phyloP scores from a whole-genome alignment of 495 filamentous ascomycete species.

The Tricharina praecox region DNA sequence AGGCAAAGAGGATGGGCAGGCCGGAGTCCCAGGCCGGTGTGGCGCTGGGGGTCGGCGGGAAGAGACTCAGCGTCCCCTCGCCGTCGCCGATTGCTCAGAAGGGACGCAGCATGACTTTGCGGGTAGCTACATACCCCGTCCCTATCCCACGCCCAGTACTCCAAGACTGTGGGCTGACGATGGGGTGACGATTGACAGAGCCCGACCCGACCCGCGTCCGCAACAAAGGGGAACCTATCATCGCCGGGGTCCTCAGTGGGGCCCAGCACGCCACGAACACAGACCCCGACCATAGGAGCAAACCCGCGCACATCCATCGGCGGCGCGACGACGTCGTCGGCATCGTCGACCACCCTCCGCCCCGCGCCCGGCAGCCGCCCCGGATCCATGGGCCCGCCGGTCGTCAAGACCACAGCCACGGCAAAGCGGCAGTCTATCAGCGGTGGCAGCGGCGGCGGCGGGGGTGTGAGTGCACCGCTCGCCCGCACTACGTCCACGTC shows the following conservation, averaged over 20 bases:
- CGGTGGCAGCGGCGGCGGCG: neutral
- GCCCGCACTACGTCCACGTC: slow-evolving; percentile 16
- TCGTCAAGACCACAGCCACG: slow-evolving; percentile 2
- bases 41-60: neutral
- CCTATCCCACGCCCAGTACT: too few species aligned
- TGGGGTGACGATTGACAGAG: neutral
- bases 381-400: slow-evolving; percentile 52
- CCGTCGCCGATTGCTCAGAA: slow-evolving; percentile 20
- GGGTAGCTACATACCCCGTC: too few species aligned
- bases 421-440: neutral
- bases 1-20: neutral
- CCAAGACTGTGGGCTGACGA: neutral
- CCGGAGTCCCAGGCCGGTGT: neutral
- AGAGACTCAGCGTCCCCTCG: neutral
- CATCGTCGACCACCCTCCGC: neutral
- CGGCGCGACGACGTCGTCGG: slow-evolving; percentile 30
- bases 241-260: slow-evolving; percentile 38
- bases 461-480: slow-evolving; percentile 8
- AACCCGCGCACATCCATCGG: slow-evolving; percentile 30
- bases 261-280: slow-evolving; percentile 41
- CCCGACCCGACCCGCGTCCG: slow-evolving; percentile 8
- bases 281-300: slow-evolving; percentile 35
- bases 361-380: slow-evolving; percentile 28
- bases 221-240: slow-evolving; percentile 31
- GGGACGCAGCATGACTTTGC: slow-evolving; percentile 29